Evolutionary conservation across 2,329 filamentous ascomycete genomes (phyloP).

Genomic region (Fusarium penzigii): DNA sequence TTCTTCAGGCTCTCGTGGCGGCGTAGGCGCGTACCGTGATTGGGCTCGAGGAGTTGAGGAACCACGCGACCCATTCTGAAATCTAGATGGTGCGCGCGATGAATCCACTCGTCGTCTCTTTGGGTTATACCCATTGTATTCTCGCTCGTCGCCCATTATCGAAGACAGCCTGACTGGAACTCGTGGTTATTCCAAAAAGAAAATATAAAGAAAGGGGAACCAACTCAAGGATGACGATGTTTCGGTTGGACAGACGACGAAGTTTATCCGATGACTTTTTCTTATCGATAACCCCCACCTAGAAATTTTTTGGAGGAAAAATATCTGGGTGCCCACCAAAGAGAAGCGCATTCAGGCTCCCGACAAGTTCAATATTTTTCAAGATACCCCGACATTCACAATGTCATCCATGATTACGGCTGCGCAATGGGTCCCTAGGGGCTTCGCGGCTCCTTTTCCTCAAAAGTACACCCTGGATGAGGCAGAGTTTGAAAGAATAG

Average conservation of each 20-base stretch:
- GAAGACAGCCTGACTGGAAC: neutral
- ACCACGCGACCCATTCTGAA: conserved; percentile 36
- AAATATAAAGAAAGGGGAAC: conserved; percentile 4
- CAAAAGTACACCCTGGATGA: conserved; percentile 76
- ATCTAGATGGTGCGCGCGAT: conserved; percentile 28
- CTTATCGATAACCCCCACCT: conserved; percentile 45
- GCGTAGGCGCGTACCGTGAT: conserved; percentile 45
- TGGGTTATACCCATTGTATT: conserved; percentile 41
- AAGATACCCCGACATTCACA: conserved; percentile 33
- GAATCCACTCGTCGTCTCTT: conserved; percentile 41
- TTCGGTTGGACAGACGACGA: conserved; percentile 10
- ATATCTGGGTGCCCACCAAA: conserved; percentile 24
- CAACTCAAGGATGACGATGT: neutral
- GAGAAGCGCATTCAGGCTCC: conserved; percentile 13
- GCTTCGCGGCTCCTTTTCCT: conserved; percentile 75
- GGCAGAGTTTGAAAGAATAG: conserved; percentile 74
- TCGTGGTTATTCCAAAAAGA: conserved; percentile 1
- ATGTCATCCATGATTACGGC: conserved; percentile 75
- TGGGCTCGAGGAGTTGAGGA: conserved; percentile 36
- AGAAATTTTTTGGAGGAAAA: conserved; percentile 37
- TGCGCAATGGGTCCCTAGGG: conserved; percentile 74
- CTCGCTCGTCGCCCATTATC: conserved; percentile 38
- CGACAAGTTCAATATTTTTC: conserved; percentile 11
- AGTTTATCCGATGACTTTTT: conserved; percentile 22
- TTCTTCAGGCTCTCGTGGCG: conserved; percentile 43